phyloP scores from a whole-genome alignment of 495 filamentous ascomycete genomes.

The Hypomontagnella submonticulosa region DNA sequence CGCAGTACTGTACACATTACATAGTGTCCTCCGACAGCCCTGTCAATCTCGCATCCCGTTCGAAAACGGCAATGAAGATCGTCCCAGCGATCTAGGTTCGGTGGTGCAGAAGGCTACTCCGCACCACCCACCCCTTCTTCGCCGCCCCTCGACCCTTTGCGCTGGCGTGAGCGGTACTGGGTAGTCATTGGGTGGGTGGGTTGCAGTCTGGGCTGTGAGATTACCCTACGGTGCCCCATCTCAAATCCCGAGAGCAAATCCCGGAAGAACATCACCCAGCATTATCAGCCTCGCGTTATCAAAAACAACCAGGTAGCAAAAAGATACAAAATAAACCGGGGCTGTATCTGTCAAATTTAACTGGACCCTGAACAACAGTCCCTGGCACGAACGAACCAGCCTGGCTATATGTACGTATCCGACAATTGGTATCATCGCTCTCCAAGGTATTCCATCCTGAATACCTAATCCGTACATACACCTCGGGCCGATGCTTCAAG shows the following conservation, averaged over 20 bases:
- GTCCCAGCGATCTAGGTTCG: constrained; percentile 40
- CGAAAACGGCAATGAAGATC: constrained; percentile 43
- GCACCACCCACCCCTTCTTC: constrained; percentile 8
- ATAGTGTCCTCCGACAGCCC: constrained; percentile 32
- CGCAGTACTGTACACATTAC: neutral
- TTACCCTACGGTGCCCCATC: constrained; percentile 5
- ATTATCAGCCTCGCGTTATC: constrained; percentile 38
- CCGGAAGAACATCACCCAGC: constrained; percentile 10
- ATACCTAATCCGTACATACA: neutral
- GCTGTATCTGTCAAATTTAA: constrained; percentile 13
- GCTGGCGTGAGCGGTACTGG: constrained; percentile 22
- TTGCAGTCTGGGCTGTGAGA: neutral
- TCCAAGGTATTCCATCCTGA: constrained; percentile 4
- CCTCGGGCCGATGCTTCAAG: constrained; percentile 10
- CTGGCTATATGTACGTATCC: neutral
- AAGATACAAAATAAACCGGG: neutral
- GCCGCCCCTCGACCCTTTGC: constrained; percentile 15
- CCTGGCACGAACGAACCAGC: neutral
- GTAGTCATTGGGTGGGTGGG: constrained; percentile 11
- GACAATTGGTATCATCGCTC: constrained; percentile 9
- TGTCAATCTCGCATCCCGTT: constrained; percentile 33
- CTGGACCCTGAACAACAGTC: neutral
- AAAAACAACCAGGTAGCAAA: neutral
- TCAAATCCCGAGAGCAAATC: constrained; percentile 34
- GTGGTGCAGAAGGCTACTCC: constrained; percentile 32